Conservation (phyloP, 768 basidiomycete genomes). For the Atractiella rhizophila region DNA sequence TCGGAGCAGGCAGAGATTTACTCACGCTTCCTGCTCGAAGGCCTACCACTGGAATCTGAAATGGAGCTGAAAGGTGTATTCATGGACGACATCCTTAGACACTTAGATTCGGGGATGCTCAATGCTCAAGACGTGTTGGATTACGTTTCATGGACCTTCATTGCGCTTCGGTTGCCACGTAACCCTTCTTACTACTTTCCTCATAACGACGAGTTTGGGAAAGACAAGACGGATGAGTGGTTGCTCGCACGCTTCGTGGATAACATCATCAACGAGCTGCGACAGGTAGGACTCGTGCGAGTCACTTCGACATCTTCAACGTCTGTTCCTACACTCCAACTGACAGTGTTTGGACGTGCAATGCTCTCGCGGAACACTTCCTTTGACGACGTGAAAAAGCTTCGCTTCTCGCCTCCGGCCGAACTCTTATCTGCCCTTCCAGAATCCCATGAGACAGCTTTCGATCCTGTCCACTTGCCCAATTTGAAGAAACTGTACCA, state of each 20-base stretch:
- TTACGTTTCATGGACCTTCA: neutral
- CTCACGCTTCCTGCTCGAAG: constrained; percentile 59
- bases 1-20: constrained; percentile 58
- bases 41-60: constrained; percentile 65
- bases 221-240: neutral
- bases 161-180: neutral
- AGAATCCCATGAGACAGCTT: too few species aligned
- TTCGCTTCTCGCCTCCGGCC: too few species aligned
- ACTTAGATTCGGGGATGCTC: neutral
- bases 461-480: too few species aligned
- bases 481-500: too few species aligned
- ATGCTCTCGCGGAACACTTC: too few species aligned
- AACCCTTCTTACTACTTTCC: constrained; percentile 3
- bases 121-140: neutral
- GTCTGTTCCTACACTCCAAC: neutral
- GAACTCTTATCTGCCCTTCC: too few species aligned
- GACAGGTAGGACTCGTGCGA: neutral
- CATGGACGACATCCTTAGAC: neutral
- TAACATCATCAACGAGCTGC: neutral
- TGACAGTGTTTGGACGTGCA: too few species aligned
- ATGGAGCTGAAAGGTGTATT: constrained; percentile 28
- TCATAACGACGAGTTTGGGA: neutral
- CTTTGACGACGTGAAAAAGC: too few species aligned
- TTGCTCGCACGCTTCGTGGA: neutral
- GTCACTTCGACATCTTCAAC: neutral